Base-by-base conservation (phyloP, 2,329 filamentous ascomycete species). In the Aureobasidium namibiae region DNA sequence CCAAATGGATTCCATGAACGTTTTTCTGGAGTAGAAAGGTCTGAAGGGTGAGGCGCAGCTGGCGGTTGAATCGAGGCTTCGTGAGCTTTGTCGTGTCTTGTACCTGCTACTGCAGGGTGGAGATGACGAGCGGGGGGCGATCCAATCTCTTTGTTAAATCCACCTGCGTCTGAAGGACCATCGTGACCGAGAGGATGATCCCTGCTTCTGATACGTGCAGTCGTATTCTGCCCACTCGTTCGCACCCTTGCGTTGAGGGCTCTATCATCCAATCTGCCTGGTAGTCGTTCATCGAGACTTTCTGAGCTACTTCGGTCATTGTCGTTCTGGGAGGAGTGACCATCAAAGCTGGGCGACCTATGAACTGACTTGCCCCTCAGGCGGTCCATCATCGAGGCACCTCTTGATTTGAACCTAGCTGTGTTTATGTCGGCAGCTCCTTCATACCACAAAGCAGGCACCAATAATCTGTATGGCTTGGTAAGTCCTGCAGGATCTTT, bases 401-500 rank as follows among this genome's bases (percentile, higher is more conserved):
- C 44, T 41, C 61, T 61, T 3, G 54, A 61, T 24, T 60, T 61
- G 57, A 62, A 63, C 13, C 61, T 59, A 42, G 66, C 65, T 1
- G 61, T 63, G 52, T 71, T 71, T 6, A 57, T 57, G 48, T 72
- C 68, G 0, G 60, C 62, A 18, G 62, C 60, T 1, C 70, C 71
- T 18, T 69, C 63, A 53, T 77, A 85, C 66, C 74, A 74, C 54
- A 99, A 76, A 56, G 85, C 84, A 11, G 95, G 94, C 5, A 99
- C 86, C 1, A 97, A 80, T 5, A 99, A 75, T 39, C 90, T 81
- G 71, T 99, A 99, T 9, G 91, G 90, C 53, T 85, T 83, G 0
- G 94, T 99, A 63, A 90, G 90, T 14, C 94, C 95, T 0, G 88
- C 82, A 0, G 94, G 92, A 66, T 99, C 91, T 63, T 84, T 85